A percentile compares a stretch with the other conserved stretches of the same genome.
These are phyloP conservation scores for Dactylis glomerata DNA, from an alignment of 176 grass and related monocot species.

Conservation along the genomic window DNA sequence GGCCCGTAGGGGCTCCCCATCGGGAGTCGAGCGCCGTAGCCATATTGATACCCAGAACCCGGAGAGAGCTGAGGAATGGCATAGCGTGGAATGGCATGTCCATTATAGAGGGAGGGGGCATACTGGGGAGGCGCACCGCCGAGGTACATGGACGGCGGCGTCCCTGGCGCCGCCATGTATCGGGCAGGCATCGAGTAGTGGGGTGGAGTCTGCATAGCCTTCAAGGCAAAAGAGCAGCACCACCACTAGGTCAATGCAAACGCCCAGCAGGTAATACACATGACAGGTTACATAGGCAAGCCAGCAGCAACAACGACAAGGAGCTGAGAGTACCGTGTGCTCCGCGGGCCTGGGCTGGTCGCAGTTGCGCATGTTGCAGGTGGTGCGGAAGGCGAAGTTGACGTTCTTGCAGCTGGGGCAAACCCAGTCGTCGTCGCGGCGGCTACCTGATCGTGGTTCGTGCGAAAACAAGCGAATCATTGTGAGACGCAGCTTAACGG, in stretches of 20 bases:
- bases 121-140: conserved; percentile 44
- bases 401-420: conserved; percentile 83
- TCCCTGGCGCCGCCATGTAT: conserved; percentile 57
- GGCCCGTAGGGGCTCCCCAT: conserved; percentile 71
- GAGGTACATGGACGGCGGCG: conserved; percentile 68
- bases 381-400: conserved; percentile 88
- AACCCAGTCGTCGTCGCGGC: conserved; percentile 83
- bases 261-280: background rate
- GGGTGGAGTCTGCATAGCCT: conserved; percentile 54
- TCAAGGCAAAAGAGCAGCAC: conserved; percentile 34
- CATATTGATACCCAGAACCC: conserved; percentile 66
- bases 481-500: background rate
- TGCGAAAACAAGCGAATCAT: background rate
- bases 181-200: conserved; percentile 36
- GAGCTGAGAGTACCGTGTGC: conserved; percentile 35
- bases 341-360: conserved; percentile 70
- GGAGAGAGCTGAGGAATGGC: conserved; percentile 65
- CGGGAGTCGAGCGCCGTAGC: conserved; percentile 55
- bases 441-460: conserved; percentile 35
- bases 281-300: background rate
- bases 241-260: conserved; percentile 34
- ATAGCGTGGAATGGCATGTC: conserved; percentile 49
- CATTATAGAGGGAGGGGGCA: conserved; percentile 53
- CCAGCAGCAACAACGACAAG: background rate
- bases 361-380: conserved; percentile 92